These are phyloP conservation scores for Aurinia saxatilis DNA, from an alignment of 345 rosid genomes.

Conservation along the genomic window DNA sequence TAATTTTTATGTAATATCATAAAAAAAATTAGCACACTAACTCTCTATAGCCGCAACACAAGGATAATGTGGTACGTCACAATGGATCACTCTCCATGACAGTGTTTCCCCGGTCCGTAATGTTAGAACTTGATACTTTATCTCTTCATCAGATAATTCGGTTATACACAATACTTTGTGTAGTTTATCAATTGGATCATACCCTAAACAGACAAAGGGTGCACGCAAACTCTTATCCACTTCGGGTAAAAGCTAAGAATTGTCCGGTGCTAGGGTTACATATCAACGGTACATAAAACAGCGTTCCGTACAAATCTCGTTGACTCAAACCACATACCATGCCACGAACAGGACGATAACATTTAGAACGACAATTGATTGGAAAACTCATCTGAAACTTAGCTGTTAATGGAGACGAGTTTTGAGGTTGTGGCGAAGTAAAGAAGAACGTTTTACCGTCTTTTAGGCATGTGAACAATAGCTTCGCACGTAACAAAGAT, in stretches of 20 bases:
- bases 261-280: slow-evolving; percentile 20
- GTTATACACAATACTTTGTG: background rate
- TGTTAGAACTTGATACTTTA: background rate
- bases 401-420: background rate
- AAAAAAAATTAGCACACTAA: too few relatives aligned
- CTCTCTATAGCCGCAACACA: too few relatives aligned
- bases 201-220: background rate
- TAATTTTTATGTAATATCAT: too few relatives aligned
- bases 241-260: background rate
- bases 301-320: too few relatives aligned
- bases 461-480: background rate
- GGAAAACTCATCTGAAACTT: background rate
- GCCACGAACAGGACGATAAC: slow-evolving; percentile 4
- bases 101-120: background rate
- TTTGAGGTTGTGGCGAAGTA: background rate
- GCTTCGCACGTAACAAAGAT: background rate
- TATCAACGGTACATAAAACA: background rate
- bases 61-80: background rate
- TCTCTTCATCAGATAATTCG: too few relatives aligned
- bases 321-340: background rate
- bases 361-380: background rate
- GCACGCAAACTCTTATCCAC: background rate
- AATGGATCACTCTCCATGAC: background rate
- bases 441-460: background rate
- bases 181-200: background rate